phyloP scores from a whole-genome alignment of 352 stramenopile species.

The Pythium coloratum region DNA sequence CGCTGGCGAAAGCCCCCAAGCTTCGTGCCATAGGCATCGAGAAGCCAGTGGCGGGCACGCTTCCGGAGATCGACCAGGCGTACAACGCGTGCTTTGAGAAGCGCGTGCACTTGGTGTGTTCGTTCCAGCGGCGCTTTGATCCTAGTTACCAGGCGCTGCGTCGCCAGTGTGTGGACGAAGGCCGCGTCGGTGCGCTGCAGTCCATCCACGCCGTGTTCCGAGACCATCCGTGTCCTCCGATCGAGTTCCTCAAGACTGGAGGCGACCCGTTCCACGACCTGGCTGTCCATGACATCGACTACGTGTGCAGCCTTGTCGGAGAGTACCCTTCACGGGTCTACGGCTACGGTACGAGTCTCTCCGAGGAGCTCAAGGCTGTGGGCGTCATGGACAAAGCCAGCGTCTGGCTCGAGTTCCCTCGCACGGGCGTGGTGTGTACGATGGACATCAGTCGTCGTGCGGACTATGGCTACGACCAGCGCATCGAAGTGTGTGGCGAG shows the following conservation, averaged over 20 bases:
- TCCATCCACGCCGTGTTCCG: slow-evolving; percentile 88
- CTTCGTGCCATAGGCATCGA: slow-evolving; percentile 63
- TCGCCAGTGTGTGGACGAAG: slow-evolving; percentile 41
- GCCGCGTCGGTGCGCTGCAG: slow-evolving; percentile 62
- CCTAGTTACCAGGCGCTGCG: slow-evolving; percentile 77
- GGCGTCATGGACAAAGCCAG: slow-evolving; percentile 85
- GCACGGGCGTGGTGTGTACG: slow-evolving; percentile 79
- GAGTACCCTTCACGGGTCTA: slow-evolving; percentile 84
- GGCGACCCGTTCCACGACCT: slow-evolving; percentile 92
- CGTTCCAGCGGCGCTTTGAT: slow-evolving; percentile 92
- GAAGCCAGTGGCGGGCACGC: slow-evolving; percentile 61
- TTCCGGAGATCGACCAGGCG: slow-evolving; percentile 60
- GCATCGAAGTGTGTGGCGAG: slow-evolving; percentile 87
- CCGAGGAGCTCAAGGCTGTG: slow-evolving; percentile 56
- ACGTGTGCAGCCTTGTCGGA: slow-evolving; percentile 74
- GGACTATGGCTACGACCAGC: slow-evolving; percentile 92
- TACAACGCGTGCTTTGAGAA: slow-evolving; percentile 53
- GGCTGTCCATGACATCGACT: slow-evolving; percentile 92
- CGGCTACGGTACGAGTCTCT: slow-evolving; percentile 75
- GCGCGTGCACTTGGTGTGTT: slow-evolving; percentile 81
- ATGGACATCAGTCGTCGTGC: slow-evolving; percentile 86
- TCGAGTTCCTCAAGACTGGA: slow-evolving; percentile 86
- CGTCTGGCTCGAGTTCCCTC: slow-evolving; percentile 75
- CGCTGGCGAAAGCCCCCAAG: slow-evolving; percentile 20
- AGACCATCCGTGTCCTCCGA: slow-evolving; percentile 86